Evolutionary conservation across 495 filamentous ascomycete species (phyloP), one percentile per base, ranked within the genome.

Genomic region (Poronia punctata): DNA sequence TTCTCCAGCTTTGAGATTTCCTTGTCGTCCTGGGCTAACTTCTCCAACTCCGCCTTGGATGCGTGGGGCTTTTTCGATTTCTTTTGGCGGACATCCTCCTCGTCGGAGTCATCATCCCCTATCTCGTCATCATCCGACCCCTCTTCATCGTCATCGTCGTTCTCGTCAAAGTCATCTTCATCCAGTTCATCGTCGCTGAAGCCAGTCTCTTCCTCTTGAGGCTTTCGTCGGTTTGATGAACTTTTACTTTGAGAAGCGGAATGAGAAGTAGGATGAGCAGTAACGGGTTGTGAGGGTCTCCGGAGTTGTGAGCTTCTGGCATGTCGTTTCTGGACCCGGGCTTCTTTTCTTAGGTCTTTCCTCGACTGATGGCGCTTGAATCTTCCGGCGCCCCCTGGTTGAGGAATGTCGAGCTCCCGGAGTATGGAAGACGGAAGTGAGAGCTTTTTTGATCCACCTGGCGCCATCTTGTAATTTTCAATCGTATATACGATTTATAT

Each of bases 1-100:
- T 80, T 86, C 64, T 98, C 93, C 41, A 96, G 60, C 7, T 79
- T 84, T 11, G 83, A 80, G 53, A 98, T 96, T 46, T 95, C 86
- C 3, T 76, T 80, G 50, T 96, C 86, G 40, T 97, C 92, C 36
- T 80, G 64, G 0, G 64, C 67, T 15, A 97, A 63, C 45, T 75
- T 81, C 5, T 79, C 72, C 56, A 76, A 79, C 1, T 83, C 67
- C 0, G 65, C 66, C 39, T 70, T 76, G 5, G 86, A 75, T 8
- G 82, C 35, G 34, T 65, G 62, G 2, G 53, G 53, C 2, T 57
- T 51, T 17, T 55, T 34, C 4, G 45, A 33, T 7, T 64, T 36
- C 18, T 46, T 45, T 7, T 69, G 56, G 33, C 48, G 22, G 39
- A 28, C 28, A 46, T 50, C 39, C 25, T 36, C 49, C 50, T 67